Base-by-base conservation (phyloP, 2,329 filamentous ascomycete species). In the Cladosporium sp. region DNA sequence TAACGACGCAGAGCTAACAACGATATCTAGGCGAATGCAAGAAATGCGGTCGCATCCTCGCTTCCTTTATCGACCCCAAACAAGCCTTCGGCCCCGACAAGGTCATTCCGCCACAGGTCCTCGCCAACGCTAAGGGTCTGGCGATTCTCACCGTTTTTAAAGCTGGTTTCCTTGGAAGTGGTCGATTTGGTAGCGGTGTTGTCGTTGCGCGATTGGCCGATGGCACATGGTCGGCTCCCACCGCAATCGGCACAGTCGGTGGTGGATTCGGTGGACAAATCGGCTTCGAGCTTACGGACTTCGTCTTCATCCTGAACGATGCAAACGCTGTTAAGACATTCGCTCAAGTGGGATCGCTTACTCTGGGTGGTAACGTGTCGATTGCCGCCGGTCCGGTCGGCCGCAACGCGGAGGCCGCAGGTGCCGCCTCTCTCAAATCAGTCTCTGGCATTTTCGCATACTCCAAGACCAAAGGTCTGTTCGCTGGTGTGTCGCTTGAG, bases 291-390 rank as follows among this genome's bases (percentile, higher is more conserved):
- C 72, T 95, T 56, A 93, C 89, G 54, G 89, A 93, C 69, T 98
- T 98, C 68, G 93, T 98, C 68, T 97, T 98, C 73, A 96, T 98
- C 60, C 83, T 98, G 59, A 98, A 98, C 73, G 92, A 98, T 67
- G 77, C 84, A 40, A 82, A 77, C 54, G 92, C 93, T 42, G 92
- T 98, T 60, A 89, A 89, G 70, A 91, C 92, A 8, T 97, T 98
- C 71, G 89, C 91, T 5, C 92, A 97, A 70, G 84, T 86, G 37
- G 93, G 93, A 3, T 92, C 87, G 50, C 77, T 98, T 57, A 97
- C 93, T 4, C 79, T 98, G 6, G 93, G 93, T 63, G 93, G 93
- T 59, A 98, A 98, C 66, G 93, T 97, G 34, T 95, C 89, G 3
- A 86, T 98, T 62, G 93, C 93, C 14, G 93, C 93, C 6, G 93